phyloP scores from a whole-genome alignment of 2,329 filamentous ascomycete species.

The Paraphoma sp. region DNA sequence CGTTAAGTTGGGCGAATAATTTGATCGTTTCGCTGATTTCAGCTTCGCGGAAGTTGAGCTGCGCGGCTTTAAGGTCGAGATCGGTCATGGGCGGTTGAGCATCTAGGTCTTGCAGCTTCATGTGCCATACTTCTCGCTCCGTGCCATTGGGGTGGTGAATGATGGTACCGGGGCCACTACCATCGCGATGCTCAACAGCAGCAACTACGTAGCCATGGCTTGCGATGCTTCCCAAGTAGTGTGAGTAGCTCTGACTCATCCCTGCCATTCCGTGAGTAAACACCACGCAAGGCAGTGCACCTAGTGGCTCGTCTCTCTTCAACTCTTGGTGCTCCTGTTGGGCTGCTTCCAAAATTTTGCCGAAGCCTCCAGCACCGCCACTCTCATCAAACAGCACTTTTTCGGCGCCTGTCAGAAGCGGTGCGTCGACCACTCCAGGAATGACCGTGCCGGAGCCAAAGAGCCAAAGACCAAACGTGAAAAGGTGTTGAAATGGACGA shows the following conservation, averaged over 20 bases:
- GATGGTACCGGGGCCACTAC: conserved; percentile 53
- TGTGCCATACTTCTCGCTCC: conserved; percentile 46
- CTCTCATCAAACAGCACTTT: conserved; percentile 30
- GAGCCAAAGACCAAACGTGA: conserved; percentile 51
- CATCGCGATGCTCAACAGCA: conserved; percentile 56
- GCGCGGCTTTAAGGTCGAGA: conserved; percentile 49
- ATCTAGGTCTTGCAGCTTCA: conserved; percentile 44
- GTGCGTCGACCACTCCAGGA: conserved; percentile 53
- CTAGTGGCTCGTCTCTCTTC: conserved; percentile 32
- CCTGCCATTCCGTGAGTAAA: conserved; percentile 58
- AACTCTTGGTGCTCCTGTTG: conserved; percentile 28
- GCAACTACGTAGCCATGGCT: conserved; percentile 55
- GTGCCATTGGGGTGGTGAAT: conserved; percentile 44
- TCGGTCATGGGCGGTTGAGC: conserved; percentile 39
- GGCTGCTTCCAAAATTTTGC: conserved; percentile 19
- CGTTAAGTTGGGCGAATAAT: conserved; percentile 49
- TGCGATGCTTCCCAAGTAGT: conserved; percentile 55
- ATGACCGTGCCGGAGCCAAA: conserved; percentile 52
- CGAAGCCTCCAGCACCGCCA: conserved; percentile 17
- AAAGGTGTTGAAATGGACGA: conserved; percentile 42
- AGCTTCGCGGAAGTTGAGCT: conserved; percentile 54
- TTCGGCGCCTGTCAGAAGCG: conserved; percentile 39
- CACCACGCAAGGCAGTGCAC: conserved; percentile 51
- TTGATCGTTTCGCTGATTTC: conserved; percentile 55
- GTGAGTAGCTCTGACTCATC: conserved; percentile 54